These are phyloP conservation scores for Davidsoniella neocaledoniae DNA, from an alignment of 2,329 filamentous ascomycete genomes.

Conservation along the genomic window DNA sequence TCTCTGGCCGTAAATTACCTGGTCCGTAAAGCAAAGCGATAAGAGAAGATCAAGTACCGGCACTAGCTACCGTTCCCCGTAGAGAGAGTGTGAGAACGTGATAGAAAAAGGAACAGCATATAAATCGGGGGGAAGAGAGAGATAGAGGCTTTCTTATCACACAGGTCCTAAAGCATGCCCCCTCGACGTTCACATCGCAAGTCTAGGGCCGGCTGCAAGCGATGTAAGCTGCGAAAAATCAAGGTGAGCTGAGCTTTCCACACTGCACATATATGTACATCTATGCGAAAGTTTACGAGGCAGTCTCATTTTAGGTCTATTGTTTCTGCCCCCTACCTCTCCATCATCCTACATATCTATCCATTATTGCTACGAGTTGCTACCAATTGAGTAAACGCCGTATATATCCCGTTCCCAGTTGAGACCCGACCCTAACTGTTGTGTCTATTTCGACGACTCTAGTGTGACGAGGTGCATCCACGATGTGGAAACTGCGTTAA, in stretches of 20 bases:
- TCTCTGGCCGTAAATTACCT: too few species aligned
- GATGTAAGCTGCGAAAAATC: conserved; percentile 52
- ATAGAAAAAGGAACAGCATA: too few species aligned
- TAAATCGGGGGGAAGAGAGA: too few species aligned
- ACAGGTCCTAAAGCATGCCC: conserved; percentile 28
- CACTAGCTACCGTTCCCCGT: too few species aligned
- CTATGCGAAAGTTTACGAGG: background rate
- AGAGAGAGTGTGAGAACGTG: too few species aligned
- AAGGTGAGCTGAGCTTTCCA: conserved; percentile 31
- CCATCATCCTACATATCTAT: background rate
- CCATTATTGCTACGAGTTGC: background rate
- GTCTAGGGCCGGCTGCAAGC: conserved; percentile 47
- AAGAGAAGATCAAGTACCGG: too few species aligned
- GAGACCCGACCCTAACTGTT: background rate
- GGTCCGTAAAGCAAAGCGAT: too few species aligned
- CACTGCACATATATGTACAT: background rate
- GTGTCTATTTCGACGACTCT: conserved; percentile 5
- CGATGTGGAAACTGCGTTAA: conserved; percentile 50
- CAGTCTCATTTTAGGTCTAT: background rate
- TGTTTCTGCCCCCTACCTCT: background rate
- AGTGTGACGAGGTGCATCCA: conserved; percentile 52
- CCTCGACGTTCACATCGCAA: conserved; percentile 54
- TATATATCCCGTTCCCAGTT: background rate
- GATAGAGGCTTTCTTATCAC: too few species aligned
- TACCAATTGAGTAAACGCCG: too few species aligned